Conservation (phyloP, 2,329 filamentous ascomycete genomes). For the Hortaea werneckii region DNA sequence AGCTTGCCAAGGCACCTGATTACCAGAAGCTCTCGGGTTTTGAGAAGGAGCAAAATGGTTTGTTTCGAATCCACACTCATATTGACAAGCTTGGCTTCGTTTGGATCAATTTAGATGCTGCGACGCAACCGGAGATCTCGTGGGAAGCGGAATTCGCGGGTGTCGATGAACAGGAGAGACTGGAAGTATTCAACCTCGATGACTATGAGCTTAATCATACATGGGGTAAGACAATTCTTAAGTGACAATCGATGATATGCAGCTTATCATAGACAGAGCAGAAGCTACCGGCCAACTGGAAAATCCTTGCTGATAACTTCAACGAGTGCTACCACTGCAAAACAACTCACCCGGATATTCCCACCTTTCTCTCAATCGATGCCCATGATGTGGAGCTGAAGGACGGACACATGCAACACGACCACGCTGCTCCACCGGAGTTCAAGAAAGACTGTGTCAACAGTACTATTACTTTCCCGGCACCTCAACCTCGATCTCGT, state of each 20-base stretch:
- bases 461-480: not conserved
- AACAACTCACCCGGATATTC: not conserved
- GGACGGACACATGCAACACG: not conserved
- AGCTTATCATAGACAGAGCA: too few relatives aligned
- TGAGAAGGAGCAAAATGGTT: not conserved
- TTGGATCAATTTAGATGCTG: not conserved
- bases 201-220: conserved; percentile 7
- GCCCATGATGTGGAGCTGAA: not conserved
- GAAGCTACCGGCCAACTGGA: not conserved
- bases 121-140: not conserved
- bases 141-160: not conserved
- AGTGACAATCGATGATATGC: too few relatives aligned
- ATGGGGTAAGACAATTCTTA: not conserved
- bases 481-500: not conserved
- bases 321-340: conserved; percentile 1
- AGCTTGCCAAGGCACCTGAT: not conserved
- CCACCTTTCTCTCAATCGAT: not conserved
- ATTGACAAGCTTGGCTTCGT: conserved; percentile 1
- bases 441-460: not conserved
- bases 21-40: not conserved
- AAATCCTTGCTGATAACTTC: not conserved
- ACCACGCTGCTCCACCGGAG: not conserved
- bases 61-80: not conserved
- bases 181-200: conserved; percentile 3
- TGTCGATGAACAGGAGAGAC: not conserved